phyloP scores from a whole-genome alignment of 768 basidiomycete genomes.

The Leccinum subtestaceum region DNA sequence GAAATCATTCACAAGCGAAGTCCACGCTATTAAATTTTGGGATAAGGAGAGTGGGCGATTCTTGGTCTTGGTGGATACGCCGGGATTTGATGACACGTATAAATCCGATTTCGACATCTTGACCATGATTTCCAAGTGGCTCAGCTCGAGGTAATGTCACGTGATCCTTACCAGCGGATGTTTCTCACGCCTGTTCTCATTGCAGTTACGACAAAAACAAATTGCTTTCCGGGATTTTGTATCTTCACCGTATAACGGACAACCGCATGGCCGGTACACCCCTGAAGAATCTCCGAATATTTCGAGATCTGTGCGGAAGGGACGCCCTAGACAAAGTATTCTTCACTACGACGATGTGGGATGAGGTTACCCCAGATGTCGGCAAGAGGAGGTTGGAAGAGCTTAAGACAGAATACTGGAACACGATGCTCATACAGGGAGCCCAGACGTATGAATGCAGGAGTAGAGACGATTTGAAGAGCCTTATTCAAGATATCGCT shows the following conservation, averaged over 20 bases:
- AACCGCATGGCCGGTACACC: conserved; percentile 36
- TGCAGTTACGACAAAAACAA: conserved; percentile 9
- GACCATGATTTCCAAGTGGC: conserved; percentile 14
- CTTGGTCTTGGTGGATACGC: conserved; percentile 10
- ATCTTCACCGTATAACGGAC: conserved; percentile 40
- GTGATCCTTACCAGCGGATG: not conserved
- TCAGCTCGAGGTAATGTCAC: conserved; percentile 10
- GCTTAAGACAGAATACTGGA: conserved; percentile 1
- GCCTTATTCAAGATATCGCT: not conserved
- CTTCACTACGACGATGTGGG: conserved; percentile 29
- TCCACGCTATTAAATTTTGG: conserved; percentile 5
- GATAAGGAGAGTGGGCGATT: not conserved
- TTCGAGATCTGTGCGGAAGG: conserved; percentile 28
- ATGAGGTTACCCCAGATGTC: conserved; percentile 28
- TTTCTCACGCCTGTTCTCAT: not conserved
- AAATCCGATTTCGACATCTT: conserved; percentile 15
- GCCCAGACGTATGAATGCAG: not conserved
- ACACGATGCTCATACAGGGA: not conserved
- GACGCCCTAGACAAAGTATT: conserved; percentile 31
- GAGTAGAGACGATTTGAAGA: not conserved
- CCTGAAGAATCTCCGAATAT: conserved; percentile 34
- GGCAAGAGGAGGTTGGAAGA: conserved; percentile 17
- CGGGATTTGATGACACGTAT: conserved; percentile 15
- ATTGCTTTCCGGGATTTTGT: conserved; percentile 35
- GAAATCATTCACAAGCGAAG: conserved; percentile 11